phyloP scores from a whole-genome alignment of 2,329 filamentous ascomycete genomes.

The Nannizziopsis arthrosporioides region DNA sequence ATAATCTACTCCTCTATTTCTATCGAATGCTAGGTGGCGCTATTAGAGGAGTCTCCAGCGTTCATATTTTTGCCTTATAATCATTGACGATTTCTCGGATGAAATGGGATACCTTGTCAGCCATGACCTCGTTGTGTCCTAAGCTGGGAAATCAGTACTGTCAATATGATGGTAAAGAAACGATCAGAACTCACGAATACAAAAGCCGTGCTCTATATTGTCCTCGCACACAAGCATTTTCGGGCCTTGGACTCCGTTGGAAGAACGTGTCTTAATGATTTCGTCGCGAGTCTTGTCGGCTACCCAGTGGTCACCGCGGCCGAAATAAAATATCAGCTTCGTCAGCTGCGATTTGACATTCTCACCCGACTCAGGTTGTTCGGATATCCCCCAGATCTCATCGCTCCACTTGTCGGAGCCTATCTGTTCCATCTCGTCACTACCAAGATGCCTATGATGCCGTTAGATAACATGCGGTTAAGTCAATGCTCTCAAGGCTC shows the following conservation, averaged over 20 bases:
- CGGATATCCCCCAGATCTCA: constrained; percentile 46
- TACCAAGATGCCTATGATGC: constrained; percentile 41
- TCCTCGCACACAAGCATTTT: constrained; percentile 46
- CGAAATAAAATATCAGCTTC: constrained; percentile 48
- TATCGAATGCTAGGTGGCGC: not conserved
- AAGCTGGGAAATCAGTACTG: constrained; percentile 7
- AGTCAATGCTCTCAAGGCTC: not conserved
- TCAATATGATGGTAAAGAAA: not conserved
- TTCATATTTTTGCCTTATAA: constrained; percentile 8
- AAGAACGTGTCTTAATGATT: constrained; percentile 38
- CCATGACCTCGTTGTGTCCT: constrained; percentile 39
- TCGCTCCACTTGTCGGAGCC: constrained; percentile 46
- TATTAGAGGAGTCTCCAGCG: not conserved
- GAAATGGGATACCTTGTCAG: constrained; percentile 40
- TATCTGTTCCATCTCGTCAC: constrained; percentile 47
- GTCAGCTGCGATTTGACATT: constrained; percentile 26
- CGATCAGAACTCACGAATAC: constrained; percentile 36
- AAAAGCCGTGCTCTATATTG: constrained; percentile 49
- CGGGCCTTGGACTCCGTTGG: constrained; percentile 29
- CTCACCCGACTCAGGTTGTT: constrained; percentile 10
- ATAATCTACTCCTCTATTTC: constrained; percentile 6
- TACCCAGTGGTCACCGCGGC: constrained; percentile 50
- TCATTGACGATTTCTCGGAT: constrained; percentile 32
- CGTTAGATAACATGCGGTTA: not conserved
- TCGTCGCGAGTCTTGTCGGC: constrained; percentile 46